Evolutionary conservation across 805 yeast genomes (phyloP), one percentile per base, ranked within the genome.

Genomic region (Candida khao-thaluensis): DNA sequence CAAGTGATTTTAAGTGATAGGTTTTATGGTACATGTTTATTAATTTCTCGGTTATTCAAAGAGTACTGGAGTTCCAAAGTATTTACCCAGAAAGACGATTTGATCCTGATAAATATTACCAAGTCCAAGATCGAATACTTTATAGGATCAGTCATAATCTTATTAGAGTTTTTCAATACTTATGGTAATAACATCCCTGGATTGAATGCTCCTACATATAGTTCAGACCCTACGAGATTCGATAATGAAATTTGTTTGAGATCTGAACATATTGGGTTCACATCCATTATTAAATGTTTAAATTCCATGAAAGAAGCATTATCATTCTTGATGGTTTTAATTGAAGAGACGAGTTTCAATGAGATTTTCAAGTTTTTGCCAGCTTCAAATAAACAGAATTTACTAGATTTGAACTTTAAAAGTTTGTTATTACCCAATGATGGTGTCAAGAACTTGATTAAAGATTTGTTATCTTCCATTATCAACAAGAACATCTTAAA

Each of bases 1-100:
- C 82, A 81, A 57, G 95, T 91, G n/a, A 79, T 85, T 21, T 72
- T 93, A 44, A 86, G 96, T 62, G 95, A 95, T 50, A 71, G 96
- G 49, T 89, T 90, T 52, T 90, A 87, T 57, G 98, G 96, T 33
- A 77, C 87, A 12, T 82, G 91, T 10, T 72, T 88, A 17, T 75
- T 89, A 42, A 69, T 89, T 22, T 75, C 96, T 1, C 76, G 98
- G 49, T 60, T 90, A 12, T 78, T 91, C 46, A 75, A 95, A 47
- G 82, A 81, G 14, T 70, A 80, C 33, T 93, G 99, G 99, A 72
- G 72, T 40, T 69, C 69, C 24, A 81, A 78, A 38, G 84, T 90
- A 2, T 85, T 91, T 50, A 31, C 26, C 11, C 22, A 21, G 11
- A 68, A 56, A 56, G 76, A 64, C 43, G 78, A 57, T 47, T 73